Base-by-base conservation (phyloP, 2,329 filamentous ascomycete genomes). In the Phaeoacremonium minimum region DNA sequence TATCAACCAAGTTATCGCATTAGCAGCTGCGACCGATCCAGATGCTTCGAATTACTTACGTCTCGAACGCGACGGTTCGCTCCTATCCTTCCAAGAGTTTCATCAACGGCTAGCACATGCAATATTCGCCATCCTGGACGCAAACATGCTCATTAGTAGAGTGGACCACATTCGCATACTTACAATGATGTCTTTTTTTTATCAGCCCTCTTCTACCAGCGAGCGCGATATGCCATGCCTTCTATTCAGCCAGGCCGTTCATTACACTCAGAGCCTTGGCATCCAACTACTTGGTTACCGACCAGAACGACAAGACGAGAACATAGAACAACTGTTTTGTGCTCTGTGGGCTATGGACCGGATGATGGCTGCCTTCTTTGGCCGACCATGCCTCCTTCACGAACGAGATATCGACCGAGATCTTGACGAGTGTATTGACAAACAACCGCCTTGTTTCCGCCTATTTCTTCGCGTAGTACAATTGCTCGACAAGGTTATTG, bases 301-400 rank as follows among this genome's bases (percentile, higher is more conserved):
- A 12, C 40, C 42, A 1, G 43, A 43, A 61, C 66, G 36, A 54
- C 33, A 61, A 48, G 15, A 58, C 8, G 60, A 67, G 29, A 63
- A 68, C 17, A 56, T 67, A 3, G 67, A 72, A 36, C 67, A 62
- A 3, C 46, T 80, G 3, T 77, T 79, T 30, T 80, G 75, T 46
- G 74, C 70, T 6, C 60, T 79, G 1, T 82, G 76, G 76, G 76
- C 76, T 0, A 51, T 83, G 2, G 79, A 83, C 47, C 65, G 75
- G 12, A 64, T 83, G 30, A 75, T 75, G 32, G 68, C 75, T 1
- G 72, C 77, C 0, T 66, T 78, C n/a, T 74, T 80, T 39, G 78
- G 77, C 6, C 64, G 78, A 1, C 74, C 79, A 0, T 70, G 74
- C 31, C 52, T 80, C 16, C 71, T 83, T 38, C 77, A 83, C 43